A percentile compares a stretch with the other conserved stretches of the same genome.
Evolutionary conservation across 2,329 filamentous ascomycete species (phyloP).

Genomic region (Geosmithia putterillii): DNA sequence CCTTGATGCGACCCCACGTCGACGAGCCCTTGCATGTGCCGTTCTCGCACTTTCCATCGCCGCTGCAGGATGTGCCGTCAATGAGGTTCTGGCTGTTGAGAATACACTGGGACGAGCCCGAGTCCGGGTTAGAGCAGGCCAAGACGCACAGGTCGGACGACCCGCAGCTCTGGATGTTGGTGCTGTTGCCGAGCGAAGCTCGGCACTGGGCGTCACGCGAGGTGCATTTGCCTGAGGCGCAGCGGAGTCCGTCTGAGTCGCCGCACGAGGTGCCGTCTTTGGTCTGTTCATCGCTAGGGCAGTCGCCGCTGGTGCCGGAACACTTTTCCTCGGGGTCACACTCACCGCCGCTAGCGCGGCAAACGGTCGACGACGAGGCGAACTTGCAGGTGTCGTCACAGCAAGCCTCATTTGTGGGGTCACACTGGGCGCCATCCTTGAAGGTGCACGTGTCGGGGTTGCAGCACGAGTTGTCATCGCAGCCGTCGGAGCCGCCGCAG

Average conservation of each 20-base stretch:
- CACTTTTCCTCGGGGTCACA: slow-evolving; percentile 86
- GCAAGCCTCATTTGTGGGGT: slow-evolving; percentile 72
- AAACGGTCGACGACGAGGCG: slow-evolving; percentile 56
- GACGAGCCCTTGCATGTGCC: slow-evolving; percentile 65
- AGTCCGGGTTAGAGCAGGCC: slow-evolving; percentile 60
- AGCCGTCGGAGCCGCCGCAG: slow-evolving; percentile 67
- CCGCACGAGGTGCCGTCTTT: slow-evolving; percentile 65
- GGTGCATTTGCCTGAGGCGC: slow-evolving; percentile 90
- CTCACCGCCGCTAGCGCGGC: slow-evolving; percentile 62
- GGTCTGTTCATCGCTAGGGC: slow-evolving; percentile 59
- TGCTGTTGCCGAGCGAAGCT: slow-evolving; percentile 67
- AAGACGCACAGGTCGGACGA: slow-evolving; percentile 55
- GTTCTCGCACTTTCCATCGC: slow-evolving; percentile 67
- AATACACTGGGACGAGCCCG: slow-evolving; percentile 55
- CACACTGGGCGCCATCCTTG: slow-evolving; percentile 62
- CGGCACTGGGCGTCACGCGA: slow-evolving; percentile 83
- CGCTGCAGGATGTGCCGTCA: slow-evolving; percentile 76
- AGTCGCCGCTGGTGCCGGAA: slow-evolving; percentile 57
- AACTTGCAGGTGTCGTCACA: slow-evolving; percentile 58
- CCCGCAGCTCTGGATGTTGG: slow-evolving; percentile 72
- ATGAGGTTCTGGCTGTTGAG: slow-evolving; percentile 82
- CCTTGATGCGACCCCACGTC: slow-evolving; percentile 55
- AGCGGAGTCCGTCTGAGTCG: slow-evolving; percentile 43
- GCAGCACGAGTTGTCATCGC: slow-evolving; percentile 70
- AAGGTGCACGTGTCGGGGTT: slow-evolving; percentile 80